A percentile compares a stretch with the other conserved stretches of the same genome.
Evolutionary conservation across 2,329 filamentous ascomycete genomes (phyloP).

Genomic region (Beauveria varroae): DNA sequence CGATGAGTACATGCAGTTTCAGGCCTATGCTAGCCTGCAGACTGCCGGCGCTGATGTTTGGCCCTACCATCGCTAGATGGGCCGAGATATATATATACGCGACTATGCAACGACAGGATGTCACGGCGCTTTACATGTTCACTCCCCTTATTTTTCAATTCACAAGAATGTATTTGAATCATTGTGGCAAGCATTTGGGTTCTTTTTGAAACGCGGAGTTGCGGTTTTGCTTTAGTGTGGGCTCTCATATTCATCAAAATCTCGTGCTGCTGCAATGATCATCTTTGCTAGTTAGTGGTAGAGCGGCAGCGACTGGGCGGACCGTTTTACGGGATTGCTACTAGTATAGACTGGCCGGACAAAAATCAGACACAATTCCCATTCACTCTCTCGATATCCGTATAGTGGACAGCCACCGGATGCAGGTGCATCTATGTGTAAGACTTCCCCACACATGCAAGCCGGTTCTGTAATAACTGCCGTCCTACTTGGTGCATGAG

Average conservation of each 20-base stretch:
- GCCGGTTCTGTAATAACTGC: not conserved
- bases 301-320: not conserved
- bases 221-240: not conserved
- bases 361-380: not conserved
- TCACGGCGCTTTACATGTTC: not conserved
- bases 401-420: no score
- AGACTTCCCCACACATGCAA: not conserved
- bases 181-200: not conserved
- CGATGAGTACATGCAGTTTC: conserved; percentile 10
- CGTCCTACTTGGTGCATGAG: not conserved
- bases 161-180: not conserved
- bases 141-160: not conserved
- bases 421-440: not conserved
- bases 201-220: not conserved
- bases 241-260: not conserved
- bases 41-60: conserved; percentile 3
- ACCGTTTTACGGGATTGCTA: not conserved
- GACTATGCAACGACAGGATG: not conserved
- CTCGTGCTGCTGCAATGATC: not conserved
- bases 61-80: conserved; percentile 9
- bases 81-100: not conserved
- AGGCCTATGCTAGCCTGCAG: conserved; percentile 1
- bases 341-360: not conserved
- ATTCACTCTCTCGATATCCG: not conserved
- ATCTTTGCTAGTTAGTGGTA: not conserved